A percentile compares a stretch with the other conserved stretches of the same genome.
Evolutionary conservation across 495 filamentous ascomycete genomes (phyloP).

Genomic region (Melanomma pulvis-pyrius): DNA sequence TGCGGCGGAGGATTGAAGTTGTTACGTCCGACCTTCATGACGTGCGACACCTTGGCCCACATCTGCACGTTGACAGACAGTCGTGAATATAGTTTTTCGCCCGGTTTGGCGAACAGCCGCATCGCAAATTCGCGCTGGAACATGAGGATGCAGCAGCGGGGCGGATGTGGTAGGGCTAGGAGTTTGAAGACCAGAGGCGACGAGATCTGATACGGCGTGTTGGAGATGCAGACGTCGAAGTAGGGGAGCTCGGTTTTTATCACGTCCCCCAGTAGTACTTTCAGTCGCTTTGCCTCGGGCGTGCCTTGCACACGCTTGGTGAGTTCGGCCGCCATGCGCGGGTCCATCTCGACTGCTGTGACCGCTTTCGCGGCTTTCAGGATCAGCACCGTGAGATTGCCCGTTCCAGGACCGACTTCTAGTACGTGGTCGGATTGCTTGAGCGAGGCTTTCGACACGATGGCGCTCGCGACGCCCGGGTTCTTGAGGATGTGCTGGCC

Average conservation of each 20-base stretch:
- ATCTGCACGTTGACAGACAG: slow-evolving; percentile 92
- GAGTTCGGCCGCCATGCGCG: slow-evolving; percentile 93
- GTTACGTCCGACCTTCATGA: slow-evolving; percentile 90
- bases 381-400: slow-evolving; percentile 86
- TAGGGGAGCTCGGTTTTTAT: slow-evolving; percentile 81
- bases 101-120: slow-evolving; percentile 73
- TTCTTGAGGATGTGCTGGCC: slow-evolving; percentile 97
- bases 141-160: slow-evolving; percentile 83
- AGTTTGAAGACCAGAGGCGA: slow-evolving; percentile 92
- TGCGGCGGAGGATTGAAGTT: slow-evolving; percentile 94
- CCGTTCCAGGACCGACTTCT: slow-evolving; percentile 78
- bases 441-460: slow-evolving; percentile 82
- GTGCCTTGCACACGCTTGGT: slow-evolving; percentile 92
- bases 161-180: slow-evolving; percentile 73
- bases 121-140: slow-evolving; percentile 81
- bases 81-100: slow-evolving; percentile 82
- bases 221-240: slow-evolving; percentile 90
- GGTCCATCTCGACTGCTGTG: slow-evolving; percentile 91
- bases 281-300: slow-evolving; percentile 75
- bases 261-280: slow-evolving; percentile 87
- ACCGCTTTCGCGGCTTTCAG: slow-evolving; percentile 80
- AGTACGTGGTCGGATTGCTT: slow-evolving; percentile 85
- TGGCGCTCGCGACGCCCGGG: slow-evolving; percentile 86
- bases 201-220: slow-evolving; percentile 95
- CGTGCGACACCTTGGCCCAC: slow-evolving; percentile 84